phyloP scores from a whole-genome alignment of 208 protist genomes.

The Trypanosoma congolense region DNA sequence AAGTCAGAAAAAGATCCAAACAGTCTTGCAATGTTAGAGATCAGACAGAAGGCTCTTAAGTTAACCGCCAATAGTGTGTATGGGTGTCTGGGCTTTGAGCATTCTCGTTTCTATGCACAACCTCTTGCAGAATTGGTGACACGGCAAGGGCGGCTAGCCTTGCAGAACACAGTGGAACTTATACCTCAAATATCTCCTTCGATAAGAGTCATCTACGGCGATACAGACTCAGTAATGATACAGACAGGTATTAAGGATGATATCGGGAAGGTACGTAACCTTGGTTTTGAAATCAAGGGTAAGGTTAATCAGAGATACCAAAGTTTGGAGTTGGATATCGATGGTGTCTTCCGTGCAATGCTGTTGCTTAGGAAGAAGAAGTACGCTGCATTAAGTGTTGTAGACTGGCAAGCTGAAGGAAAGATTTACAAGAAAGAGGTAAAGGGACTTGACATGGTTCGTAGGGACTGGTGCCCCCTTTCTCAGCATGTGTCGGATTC shows the following conservation, averaged over 20 bases:
- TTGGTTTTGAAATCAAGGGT: slow-evolving; percentile 90
- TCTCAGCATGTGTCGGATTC: slow-evolving; percentile 89
- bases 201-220: slow-evolving; percentile 94
- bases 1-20: slow-evolving; percentile 80
- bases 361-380: slow-evolving; percentile 95
- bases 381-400: slow-evolving; percentile 89
- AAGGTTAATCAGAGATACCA: slow-evolving; percentile 97
- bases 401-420: slow-evolving; percentile 70
- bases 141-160: slow-evolving; percentile 91
- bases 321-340: slow-evolving; percentile 99
- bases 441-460: slow-evolving; percentile 99
- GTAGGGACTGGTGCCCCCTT: slow-evolving; percentile 99
- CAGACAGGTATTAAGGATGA: slow-evolving; percentile 92
- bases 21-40: slow-evolving; percentile 89
- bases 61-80: slow-evolving; percentile 99
- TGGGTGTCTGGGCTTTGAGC: slow-evolving; percentile 99
- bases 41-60: slow-evolving; percentile 97
- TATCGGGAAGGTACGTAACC: slow-evolving; percentile 79
- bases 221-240: slow-evolving; percentile 99
- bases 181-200: slow-evolving; percentile 87
- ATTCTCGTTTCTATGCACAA: slow-evolving; percentile 98
- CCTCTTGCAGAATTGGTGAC: slow-evolving; percentile 98
- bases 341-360: slow-evolving; percentile 98
- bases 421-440: slow-evolving; percentile 83
- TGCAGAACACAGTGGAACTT: slow-evolving; percentile 93